Evolutionary conservation across 257 asterid species (phyloP), one percentile per base, ranked within the genome.

Genomic region (Lycium ferocissimum): DNA sequence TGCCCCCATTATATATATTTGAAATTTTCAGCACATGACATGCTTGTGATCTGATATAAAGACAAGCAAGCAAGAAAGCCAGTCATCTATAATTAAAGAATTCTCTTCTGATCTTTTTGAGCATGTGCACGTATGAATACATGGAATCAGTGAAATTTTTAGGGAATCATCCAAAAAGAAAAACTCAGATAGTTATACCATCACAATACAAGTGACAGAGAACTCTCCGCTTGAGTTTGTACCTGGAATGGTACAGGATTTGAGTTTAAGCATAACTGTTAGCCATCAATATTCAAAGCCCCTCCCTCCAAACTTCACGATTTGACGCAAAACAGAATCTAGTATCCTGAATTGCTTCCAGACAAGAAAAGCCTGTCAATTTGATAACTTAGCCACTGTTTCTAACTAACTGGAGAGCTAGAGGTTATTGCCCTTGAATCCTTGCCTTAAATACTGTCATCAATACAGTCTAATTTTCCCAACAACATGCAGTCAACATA

Each of bases 361-460:
- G 67, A n/a, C 35, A 61, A 61, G 67, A n/a, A 61, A 61, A 61
- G 67, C 37, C 35, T 12, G 9, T 61, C 22, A 61, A n/a, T 2
- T 61, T 61, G n/a, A 61, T 9, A 61, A 9, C 35, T 61, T n/a
- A n/a, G 35, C 13, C 67, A 7, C 4, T 61, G 67, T n/a, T 61
- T n/a, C 67, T 61, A 61, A 61, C 26, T n/a, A n/a, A 61, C n/a
- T 20, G 67, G 67, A n/a, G 67, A 61, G 67, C 67, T 61, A 61
- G 67, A 3, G 35, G 67, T n/a, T 7, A 35, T 61, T 61, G 35
- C 67, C 35, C 35, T 20, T 61, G 67, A 61, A 61, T 61, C 67
- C 67, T 18, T 61, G 37, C 35, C 67, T n/a, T 22, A 61, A 61
- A 61, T 61, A 20, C 67, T 61, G n/a, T 61, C 33, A n/a, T 61